phyloP scores from a whole-genome alignment of 805 yeast genomes.

The Saccharomyces cerevisiae region DNA sequence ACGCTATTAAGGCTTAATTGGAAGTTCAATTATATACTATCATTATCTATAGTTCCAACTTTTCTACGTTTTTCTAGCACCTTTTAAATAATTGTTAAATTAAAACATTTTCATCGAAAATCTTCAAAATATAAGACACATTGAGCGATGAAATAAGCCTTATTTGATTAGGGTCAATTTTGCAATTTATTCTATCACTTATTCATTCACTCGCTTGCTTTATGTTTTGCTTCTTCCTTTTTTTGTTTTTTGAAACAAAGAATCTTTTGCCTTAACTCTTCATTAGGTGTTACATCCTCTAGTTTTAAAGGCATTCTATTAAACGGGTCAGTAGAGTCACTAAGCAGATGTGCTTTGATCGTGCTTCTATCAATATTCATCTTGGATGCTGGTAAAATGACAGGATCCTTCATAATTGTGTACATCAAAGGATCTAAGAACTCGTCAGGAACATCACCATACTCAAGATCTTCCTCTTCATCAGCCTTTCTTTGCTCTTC shows the following conservation, averaged over 20 bases:
- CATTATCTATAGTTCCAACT: neutral
- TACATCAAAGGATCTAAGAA: conserved; percentile 95
- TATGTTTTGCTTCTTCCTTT: conserved; percentile 21
- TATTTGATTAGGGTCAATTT: neutral
- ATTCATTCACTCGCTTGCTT: neutral
- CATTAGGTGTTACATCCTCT: conserved; percentile 80
- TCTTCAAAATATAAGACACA: neutral
- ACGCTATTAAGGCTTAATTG: conserved; percentile 92
- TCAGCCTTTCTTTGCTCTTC: conserved; percentile 50
- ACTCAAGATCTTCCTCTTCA: conserved; percentile 76
- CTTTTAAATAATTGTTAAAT: neutral
- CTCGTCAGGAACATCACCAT: conserved; percentile 94
- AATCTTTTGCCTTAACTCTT: conserved; percentile 56
- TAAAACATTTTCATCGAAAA: neutral
- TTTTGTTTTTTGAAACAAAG: conserved; percentile 45
- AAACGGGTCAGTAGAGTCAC: conserved; percentile 96
- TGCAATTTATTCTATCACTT: neutral
- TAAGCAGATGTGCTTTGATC: conserved; percentile 83
- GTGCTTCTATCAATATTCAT: conserved; percentile 84
- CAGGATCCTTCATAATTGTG: conserved; percentile 93
- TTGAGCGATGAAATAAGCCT: neutral
- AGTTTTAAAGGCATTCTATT: conserved; percentile 83
- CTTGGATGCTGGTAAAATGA: conserved; percentile 79
- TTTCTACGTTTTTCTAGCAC: neutral
- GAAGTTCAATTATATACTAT: neutral